Base-by-base conservation (phyloP, 106 monocot genomes). In the Phalaenopsis aphrodite region DNA sequence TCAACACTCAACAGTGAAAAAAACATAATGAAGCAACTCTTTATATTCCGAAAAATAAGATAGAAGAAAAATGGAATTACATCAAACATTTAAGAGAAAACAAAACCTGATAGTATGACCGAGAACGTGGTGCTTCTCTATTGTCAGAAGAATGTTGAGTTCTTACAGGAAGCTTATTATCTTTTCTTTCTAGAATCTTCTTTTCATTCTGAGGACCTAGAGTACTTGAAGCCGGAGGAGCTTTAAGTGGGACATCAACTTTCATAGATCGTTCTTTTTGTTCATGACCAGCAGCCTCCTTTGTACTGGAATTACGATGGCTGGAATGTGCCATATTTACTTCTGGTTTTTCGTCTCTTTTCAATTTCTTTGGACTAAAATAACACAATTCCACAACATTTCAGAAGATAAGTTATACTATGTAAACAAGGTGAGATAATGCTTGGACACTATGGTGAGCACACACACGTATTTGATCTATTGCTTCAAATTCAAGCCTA, bases 281-380 rank as follows among this genome's bases (percentile, higher is more conserved):
- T 23, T 85, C 81, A 52, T 56, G 87, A 49, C 76, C 84, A 77
- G 57, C 23, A 71, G 79, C 30, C 39, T 80, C 80, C 38, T 19
- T 16, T 72, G 21, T 38, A 14, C 85, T 83, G 16, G 56, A n/a
- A 79, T 79, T 57, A 78, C 39, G 82, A 58, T 77, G 82, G 21
- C 84, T 81, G 41, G 76, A 55, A 77, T 82, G 68, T 49, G 75
- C 73, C 84, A 82, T 72, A 37, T 83, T 84, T 24, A 58, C 80
- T 75, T 76, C 86, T 79, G 78, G 83, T 73, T 87, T 87, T 36
- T 78, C 85, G 47, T 84, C 84, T 72, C 85, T 87, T 81, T 85
- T 84, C 18, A 36, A 3, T 65, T 75, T 87, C 81, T 84, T 89
- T 76, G 89, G 87, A 83, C 87, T 87, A 58, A 42, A 49, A 57